Percentiles rank a stretch among this genome's conserved stretches.
phyloP scores from a whole-genome alignment of 2,329 filamentous ascomycete genomes.

The Alternaria brassicae region DNA sequence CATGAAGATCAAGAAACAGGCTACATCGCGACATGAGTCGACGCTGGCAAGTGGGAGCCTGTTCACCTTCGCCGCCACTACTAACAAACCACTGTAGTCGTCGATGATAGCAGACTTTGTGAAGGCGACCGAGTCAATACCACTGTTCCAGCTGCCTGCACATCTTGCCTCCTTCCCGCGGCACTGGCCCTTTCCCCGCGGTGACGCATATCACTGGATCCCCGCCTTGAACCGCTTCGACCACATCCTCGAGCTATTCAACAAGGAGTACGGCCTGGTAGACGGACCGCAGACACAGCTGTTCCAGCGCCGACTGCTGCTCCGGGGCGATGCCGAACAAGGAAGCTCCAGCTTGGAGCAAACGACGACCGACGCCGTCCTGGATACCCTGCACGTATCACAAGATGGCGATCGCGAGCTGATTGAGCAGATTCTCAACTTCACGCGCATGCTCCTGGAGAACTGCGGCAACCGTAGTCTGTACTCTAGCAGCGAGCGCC shows the following conservation, averaged over 20 bases:
- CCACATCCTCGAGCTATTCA: conserved; percentile 81
- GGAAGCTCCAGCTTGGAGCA: conserved; percentile 30
- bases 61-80: background rate
- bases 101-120: conserved; percentile 86
- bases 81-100: conserved; percentile 65
- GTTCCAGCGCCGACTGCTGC: conserved; percentile 72
- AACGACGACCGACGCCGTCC: conserved; percentile 57
- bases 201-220: conserved; percentile 98
- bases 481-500: conserved; percentile 89
- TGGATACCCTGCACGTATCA: conserved; percentile 66
- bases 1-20: conserved; percentile 65
- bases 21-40: conserved; percentile 61
- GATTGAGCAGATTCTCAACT: conserved; percentile 79
- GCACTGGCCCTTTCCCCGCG: conserved; percentile 93
- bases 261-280: conserved; percentile 78
- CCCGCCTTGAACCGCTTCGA: conserved; percentile 93
- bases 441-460: conserved; percentile 86
- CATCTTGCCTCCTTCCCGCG: conserved; percentile 82
- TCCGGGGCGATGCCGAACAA: conserved; percentile 63
- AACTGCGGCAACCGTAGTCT: conserved; percentile 97
- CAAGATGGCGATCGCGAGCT: conserved; percentile 81
- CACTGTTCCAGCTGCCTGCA: conserved; percentile 77
- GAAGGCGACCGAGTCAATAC: conserved; percentile 69
- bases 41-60: conserved; percentile 53
- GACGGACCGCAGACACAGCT: conserved; percentile 80